These are phyloP conservation scores for Scedosporium aurantiacum DNA, from an alignment of 2,329 filamentous ascomycete species.

Conservation along the genomic window DNA sequence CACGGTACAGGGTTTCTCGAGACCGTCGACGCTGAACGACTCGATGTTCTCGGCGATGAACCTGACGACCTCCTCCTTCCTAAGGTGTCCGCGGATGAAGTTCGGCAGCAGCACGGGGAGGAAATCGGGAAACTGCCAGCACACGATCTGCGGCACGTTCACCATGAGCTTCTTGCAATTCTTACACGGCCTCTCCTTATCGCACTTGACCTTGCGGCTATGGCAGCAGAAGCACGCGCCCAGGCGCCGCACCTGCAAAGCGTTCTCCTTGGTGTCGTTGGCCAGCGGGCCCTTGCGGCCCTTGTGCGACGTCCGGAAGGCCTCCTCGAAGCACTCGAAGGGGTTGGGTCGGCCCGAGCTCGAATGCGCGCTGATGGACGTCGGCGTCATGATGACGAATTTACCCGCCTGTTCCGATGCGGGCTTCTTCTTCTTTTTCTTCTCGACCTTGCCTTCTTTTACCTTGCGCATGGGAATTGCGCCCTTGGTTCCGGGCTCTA, in stretches of 20 bases:
- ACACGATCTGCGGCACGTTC: constrained; percentile 41
- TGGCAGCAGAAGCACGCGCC: constrained; percentile 51
- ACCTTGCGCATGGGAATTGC: constrained; percentile 27
- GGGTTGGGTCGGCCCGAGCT: constrained; percentile 38
- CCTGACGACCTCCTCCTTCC: constrained; percentile 34
- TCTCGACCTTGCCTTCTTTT: constrained; percentile 30
- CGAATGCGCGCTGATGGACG: constrained; percentile 38
- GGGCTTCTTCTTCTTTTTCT: constrained; percentile 11
- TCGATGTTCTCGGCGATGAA: constrained; percentile 40
- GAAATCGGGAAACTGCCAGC: constrained; percentile 50
- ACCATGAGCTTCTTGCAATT: constrained; percentile 42
- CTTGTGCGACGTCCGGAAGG: constrained; percentile 38
- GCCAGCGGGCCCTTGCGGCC: constrained; percentile 46
- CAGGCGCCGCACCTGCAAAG: constrained; percentile 39
- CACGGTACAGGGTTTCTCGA: constrained; percentile 30
- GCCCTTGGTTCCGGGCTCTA: not conserved
- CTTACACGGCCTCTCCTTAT: constrained; percentile 43
- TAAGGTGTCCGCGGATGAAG: constrained; percentile 39
- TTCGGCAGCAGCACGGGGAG: constrained; percentile 38
- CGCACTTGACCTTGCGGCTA: constrained; percentile 47
- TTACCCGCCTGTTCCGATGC: constrained; percentile 25
- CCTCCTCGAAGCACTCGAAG: constrained; percentile 42
- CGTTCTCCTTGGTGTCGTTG: constrained; percentile 41
- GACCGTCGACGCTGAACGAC: constrained; percentile 29
- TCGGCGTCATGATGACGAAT: constrained; percentile 45